Base-by-base conservation (phyloP, 169 alveolate species). In the Plasmodium gallinaceum region DNA sequence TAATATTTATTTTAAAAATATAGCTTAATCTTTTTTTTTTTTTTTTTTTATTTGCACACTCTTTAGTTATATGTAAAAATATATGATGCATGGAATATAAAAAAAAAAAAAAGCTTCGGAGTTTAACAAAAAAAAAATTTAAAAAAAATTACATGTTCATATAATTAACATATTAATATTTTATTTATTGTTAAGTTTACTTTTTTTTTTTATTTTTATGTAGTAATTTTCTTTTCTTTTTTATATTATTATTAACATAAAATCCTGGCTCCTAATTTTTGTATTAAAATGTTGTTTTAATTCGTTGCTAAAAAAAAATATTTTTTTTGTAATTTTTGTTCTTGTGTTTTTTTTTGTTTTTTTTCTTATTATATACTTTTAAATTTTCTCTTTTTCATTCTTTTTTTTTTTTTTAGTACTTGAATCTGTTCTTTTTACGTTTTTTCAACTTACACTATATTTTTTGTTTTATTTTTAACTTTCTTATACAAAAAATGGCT, bases 211-310 rank as follows among this genome's bases (percentile, higher is more conserved):
- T 64, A 62, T 64, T 76, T 60, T 20, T 32, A 32, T 60, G 39
- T 74, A 20, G 32, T 74, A 32, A 32, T 74, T 37, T 57, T 74
- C 22, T 43, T 74, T 74, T 52, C 37, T 37, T 57, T 46, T 76
- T 76, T 24, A 76, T 20, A 37, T 76, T 18, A 42, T 62, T 61
- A 43, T 45, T 16, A 69, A 20, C 24, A 43, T 48, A 10, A 32
- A n/a, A 37, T 64, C 26, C 48, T 76, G 61, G 62, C 74, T 76
- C 64, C 65, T 78, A 22, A 46, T 65, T 66, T 78, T 48, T 64
- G 10, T 58, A 24, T 62, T 54, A 76, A 76, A 76, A 68, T 68
- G 88, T 75, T 75, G 75, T 62, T 62, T 65, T 62, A 64, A 64
- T n/a, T 32, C 24, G 54, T 62, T 8, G 52, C 22, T 20, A 58